Percentiles rank a stretch among this genome's conserved stretches.
phyloP scores from a whole-genome alignment of 352 stramenopile species.

The Globisporangium paddicum region DNA sequence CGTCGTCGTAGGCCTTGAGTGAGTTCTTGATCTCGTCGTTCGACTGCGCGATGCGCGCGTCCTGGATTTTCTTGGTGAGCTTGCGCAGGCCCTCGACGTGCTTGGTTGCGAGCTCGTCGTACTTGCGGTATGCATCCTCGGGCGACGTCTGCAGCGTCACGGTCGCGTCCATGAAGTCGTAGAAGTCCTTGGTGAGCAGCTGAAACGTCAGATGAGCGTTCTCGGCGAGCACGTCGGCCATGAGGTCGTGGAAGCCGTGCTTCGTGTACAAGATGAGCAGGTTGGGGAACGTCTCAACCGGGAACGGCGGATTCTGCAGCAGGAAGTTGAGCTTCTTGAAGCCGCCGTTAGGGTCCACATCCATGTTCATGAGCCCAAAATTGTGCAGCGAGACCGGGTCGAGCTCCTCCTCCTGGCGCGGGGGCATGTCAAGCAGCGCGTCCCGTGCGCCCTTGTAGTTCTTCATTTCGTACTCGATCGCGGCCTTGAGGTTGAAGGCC shows the following conservation, averaged over 20 bases:
- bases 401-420: slow-evolving; percentile 88
- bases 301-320: slow-evolving; percentile 92
- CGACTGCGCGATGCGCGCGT: slow-evolving; percentile 86
- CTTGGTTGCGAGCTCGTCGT: slow-evolving; percentile 91
- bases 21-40: slow-evolving; percentile 92
- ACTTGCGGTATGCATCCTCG: slow-evolving; percentile 92
- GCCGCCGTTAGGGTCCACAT: slow-evolving; percentile 88
- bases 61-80: slow-evolving; percentile 94
- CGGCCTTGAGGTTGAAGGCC: slow-evolving; percentile 94
- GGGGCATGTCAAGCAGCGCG: slow-evolving; percentile 92
- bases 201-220: slow-evolving; percentile 93
- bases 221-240: slow-evolving; percentile 94
- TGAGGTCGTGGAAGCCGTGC: slow-evolving; percentile 94
- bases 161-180: slow-evolving; percentile 94
- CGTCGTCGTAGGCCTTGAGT: slow-evolving; percentile 92
- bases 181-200: slow-evolving; percentile 91
- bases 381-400: slow-evolving; percentile 91
- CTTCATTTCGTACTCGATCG: slow-evolving; percentile 95
- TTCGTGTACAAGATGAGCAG: slow-evolving; percentile 94
- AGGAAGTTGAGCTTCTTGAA: slow-evolving; percentile 97
- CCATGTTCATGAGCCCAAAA: slow-evolving; percentile 93
- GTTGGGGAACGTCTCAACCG: slow-evolving; percentile 95
- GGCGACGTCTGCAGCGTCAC: slow-evolving; percentile 93
- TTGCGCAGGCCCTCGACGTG: slow-evolving; percentile 92
- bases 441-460: slow-evolving; percentile 83